Conservation (phyloP, 139 green algal genomes). For the Chlorella sp. region DNA sequence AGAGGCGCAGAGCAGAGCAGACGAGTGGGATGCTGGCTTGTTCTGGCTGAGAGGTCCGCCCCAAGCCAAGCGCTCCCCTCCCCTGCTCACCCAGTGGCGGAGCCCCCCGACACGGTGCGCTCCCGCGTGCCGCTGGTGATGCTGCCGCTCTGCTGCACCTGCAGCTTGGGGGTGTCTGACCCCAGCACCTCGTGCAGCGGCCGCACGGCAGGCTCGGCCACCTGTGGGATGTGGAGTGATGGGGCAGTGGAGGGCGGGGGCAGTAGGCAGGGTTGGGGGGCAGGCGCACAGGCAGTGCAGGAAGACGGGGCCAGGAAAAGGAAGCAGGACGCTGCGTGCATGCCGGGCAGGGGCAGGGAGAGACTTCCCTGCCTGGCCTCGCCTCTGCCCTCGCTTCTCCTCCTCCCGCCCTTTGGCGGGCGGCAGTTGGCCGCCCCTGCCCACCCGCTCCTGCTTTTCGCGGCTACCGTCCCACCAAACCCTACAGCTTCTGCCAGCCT, state of each 20-base stretch:
- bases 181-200: slow-evolving; percentile 33
- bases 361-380: no score
- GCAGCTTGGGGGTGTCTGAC: slow-evolving; percentile 28
- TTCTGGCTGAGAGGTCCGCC: no score
- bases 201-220: slow-evolving; percentile 9
- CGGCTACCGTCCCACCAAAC: not conserved
- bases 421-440: no score
- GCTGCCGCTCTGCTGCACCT: slow-evolving; percentile 19
- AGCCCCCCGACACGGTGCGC: not conserved
- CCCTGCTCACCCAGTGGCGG: not conserved
- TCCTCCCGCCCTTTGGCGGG: no score
- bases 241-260: no score
- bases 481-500: no score
- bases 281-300: no score
- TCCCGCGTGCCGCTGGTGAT: not conserved
- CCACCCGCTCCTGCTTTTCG: no score
- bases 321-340: no score
- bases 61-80: no score
- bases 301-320: not conserved
- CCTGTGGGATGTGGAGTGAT: not conserved
- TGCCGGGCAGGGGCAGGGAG: not conserved
- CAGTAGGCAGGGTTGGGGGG: not conserved
- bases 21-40: no score
- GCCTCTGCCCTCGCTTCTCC: no score
- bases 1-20: not conserved